Evolutionary conservation across 176 grass and related monocot species (phyloP).

Genomic region (Musa beccarii): DNA sequence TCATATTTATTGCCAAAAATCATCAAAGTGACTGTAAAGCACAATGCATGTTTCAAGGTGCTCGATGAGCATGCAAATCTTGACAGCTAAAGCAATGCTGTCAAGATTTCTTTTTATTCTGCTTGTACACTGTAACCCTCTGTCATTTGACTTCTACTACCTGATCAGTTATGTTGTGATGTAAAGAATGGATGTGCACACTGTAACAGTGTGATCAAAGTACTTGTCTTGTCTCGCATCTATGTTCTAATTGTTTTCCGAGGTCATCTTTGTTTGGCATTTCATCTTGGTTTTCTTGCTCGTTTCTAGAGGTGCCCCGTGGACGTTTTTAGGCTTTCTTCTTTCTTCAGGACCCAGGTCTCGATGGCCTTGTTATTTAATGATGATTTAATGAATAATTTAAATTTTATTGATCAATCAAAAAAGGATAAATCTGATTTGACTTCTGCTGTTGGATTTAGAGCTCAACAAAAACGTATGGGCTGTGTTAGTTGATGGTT

Average conservation of each 20-base stretch:
- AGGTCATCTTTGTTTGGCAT: neutral
- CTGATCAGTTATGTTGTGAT: neutral
- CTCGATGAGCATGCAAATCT: neutral
- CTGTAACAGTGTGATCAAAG: neutral
- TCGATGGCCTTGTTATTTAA: too few relatives aligned
- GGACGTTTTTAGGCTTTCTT: too few relatives aligned
- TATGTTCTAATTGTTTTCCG: too few relatives aligned
- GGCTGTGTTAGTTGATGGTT: too few relatives aligned
- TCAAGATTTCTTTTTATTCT: neutral
- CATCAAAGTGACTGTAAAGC: neutral
- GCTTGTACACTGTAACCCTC: neutral
- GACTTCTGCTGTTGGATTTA: too few relatives aligned
- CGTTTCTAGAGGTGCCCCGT: too few relatives aligned
- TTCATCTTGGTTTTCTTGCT: neutral
- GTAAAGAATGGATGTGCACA: neutral
- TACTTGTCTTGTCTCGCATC: neutral
- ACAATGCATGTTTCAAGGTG: neutral
- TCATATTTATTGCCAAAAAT: neutral
- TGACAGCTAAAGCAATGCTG: neutral
- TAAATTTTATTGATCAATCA: too few relatives aligned
- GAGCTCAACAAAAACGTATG: too few relatives aligned
- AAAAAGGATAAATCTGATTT: too few relatives aligned
- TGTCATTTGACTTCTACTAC: neutral
- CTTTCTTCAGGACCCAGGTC: too few relatives aligned
- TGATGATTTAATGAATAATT: too few relatives aligned